Percentiles rank a stretch among this genome's conserved stretches.
Evolutionary conservation across 768 basidiomycete genomes (phyloP).

Genomic region (Mycena latifolia): DNA sequence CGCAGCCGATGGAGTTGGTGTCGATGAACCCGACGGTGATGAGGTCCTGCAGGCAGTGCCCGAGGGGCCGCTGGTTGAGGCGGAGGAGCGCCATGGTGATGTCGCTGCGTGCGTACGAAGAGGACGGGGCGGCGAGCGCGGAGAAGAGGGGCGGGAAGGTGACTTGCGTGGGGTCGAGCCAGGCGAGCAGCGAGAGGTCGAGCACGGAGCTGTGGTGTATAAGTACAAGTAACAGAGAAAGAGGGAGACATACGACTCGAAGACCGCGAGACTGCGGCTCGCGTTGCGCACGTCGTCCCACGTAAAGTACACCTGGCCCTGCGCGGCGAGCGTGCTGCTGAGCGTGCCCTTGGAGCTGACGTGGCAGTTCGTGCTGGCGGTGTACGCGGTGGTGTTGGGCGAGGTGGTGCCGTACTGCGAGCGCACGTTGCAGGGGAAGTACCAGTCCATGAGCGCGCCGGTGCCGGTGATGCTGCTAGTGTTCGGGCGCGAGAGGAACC

Average conservation of each 20-base stretch:
- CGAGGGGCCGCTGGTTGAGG: conserved; percentile 73
- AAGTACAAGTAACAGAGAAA: no score
- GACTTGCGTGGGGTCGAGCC: conserved; percentile 87
- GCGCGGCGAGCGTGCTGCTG: conserved; percentile 56
- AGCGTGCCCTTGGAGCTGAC: conserved; percentile 63
- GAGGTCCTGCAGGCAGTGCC: conserved; percentile 88
- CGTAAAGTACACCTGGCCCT: conserved; percentile 93
- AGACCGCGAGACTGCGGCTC: conserved; percentile 90
- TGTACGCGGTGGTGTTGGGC: conserved; percentile 80
- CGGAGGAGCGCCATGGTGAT: conserved; percentile 89
- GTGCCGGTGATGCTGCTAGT: conserved; percentile 75
- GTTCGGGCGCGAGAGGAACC: conserved; percentile 76
- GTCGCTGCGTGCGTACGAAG: conserved; percentile 87
- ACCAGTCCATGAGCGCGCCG: conserved; percentile 84
- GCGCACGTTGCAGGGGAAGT: conserved; percentile 96
- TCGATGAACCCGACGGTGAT: conserved; percentile 94
- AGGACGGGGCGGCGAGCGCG: no score
- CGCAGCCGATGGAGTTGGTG: conserved; percentile 94
- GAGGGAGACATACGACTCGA: conserved; percentile 77
- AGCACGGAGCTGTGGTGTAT: conserved; percentile 80
- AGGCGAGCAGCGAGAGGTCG: conserved; percentile 86
- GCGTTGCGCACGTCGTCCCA: conserved; percentile 87
- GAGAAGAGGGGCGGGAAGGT: conserved; percentile 87
- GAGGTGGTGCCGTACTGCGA: conserved; percentile 74
- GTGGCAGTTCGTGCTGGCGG: conserved; percentile 79